Evolutionary conservation across 2,329 filamentous ascomycete genomes (phyloP).

Genomic region (Dactylellina haptotyla): DNA sequence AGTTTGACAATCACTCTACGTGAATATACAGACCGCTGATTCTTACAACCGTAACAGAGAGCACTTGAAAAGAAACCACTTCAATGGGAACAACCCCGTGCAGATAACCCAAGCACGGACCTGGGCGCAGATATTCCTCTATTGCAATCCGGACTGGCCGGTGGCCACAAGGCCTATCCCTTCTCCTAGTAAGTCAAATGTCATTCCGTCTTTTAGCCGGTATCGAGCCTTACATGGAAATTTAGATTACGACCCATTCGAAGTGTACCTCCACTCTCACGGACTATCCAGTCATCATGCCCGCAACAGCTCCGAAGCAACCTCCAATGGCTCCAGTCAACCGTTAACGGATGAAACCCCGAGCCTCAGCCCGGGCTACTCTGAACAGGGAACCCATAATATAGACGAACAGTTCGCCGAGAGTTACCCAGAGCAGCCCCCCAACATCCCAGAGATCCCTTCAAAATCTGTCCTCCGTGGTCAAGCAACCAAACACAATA

Average conservation of each 20-base stretch:
- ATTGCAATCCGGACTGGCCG: neutral
- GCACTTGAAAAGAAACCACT: neutral
- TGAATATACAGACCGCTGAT: too few species aligned
- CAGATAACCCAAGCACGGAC: neutral
- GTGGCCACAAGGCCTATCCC: neutral
- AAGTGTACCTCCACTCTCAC: neutral
- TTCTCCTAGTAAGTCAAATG: neutral
- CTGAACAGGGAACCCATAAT: neutral
- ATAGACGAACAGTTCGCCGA: neutral
- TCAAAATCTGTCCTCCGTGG: neutral
- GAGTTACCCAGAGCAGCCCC: neutral
- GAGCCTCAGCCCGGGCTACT: neutral
- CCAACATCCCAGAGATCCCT: neutral
- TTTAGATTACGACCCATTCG: neutral
- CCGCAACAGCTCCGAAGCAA: neutral
- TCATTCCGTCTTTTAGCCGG: neutral
- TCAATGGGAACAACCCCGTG: neutral
- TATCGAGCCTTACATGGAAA: neutral
- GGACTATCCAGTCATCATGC: neutral
- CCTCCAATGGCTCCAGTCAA: neutral
- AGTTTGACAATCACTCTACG: neutral
- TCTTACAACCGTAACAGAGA: neutral
- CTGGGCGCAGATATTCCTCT: neutral
- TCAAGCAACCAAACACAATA: neutral
- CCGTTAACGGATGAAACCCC: neutral